Conservation (phyloP, 805 yeast genomes). For the Candida boidinii region DNA sequence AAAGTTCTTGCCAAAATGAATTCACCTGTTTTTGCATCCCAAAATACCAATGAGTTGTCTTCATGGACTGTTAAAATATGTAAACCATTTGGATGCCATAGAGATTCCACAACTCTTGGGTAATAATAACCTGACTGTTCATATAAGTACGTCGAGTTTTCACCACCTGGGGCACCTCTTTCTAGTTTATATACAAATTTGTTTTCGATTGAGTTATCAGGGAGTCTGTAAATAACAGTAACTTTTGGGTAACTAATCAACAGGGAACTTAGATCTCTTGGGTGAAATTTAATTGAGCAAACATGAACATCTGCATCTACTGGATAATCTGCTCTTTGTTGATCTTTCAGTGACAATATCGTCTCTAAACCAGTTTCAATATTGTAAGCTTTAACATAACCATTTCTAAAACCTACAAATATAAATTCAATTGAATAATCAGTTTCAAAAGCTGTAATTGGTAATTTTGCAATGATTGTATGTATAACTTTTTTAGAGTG, state of each 20-base stretch:
- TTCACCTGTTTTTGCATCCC: slow-evolving; percentile 83
- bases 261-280: slow-evolving; percentile 77
- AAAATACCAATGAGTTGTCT: slow-evolving; percentile 81
- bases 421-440: slow-evolving; percentile 92
- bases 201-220: slow-evolving; percentile 48
- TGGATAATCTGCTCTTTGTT: slow-evolving; percentile 58
- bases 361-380: slow-evolving; percentile 69
- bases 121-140: slow-evolving; percentile 16
- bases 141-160: slow-evolving; percentile 26
- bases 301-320: slow-evolving; percentile 48
- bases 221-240: slow-evolving; percentile 62
- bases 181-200: slow-evolving; percentile 55
- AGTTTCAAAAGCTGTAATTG: slow-evolving; percentile 58
- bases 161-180: slow-evolving; percentile 68
- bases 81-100: slow-evolving; percentile 90
- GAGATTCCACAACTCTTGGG: slow-evolving; percentile 35
- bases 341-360: slow-evolving; percentile 57
- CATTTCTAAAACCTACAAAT: slow-evolving; percentile 71
- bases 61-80: slow-evolving; percentile 72
- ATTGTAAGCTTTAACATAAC: slow-evolving; percentile 64
- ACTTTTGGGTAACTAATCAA: slow-evolving; percentile 64
- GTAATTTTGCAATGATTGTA: slow-evolving; percentile 53
- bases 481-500: slow-evolving; percentile 53
- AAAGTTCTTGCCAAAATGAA: slow-evolving; percentile 67
- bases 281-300: slow-evolving; percentile 65